Evolutionary conservation across 257 asterid genomes (phyloP).

Genomic region (Solanum chmielewskii): DNA sequence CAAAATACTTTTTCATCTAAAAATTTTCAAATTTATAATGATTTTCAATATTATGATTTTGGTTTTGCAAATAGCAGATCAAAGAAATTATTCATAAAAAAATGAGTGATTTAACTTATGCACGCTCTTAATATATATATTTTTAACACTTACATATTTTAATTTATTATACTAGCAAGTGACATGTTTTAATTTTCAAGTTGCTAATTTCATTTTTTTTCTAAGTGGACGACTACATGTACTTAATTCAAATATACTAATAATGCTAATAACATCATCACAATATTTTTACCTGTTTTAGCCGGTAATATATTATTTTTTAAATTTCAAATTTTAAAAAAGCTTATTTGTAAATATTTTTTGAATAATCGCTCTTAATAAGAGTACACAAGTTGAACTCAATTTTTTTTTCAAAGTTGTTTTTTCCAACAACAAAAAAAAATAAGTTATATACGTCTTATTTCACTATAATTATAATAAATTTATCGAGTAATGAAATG

Average conservation of each 20-base stretch:
- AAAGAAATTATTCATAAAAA: neutral
- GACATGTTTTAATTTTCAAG: neutral
- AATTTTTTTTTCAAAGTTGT: neutral
- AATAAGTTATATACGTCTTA: neutral
- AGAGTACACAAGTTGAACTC: neutral
- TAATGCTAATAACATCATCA: no score
- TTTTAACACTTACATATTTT: neutral
- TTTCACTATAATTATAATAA: neutral
- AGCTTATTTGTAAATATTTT: neutral
- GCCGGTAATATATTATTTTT: neutral
- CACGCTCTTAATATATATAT: neutral
- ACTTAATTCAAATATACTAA: neutral
- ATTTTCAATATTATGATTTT: neutral
- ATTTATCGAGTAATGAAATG: neutral
- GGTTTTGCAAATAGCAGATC: neutral
- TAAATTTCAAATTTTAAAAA: no score
- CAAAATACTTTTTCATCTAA: neutral
- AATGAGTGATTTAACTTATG: neutral
- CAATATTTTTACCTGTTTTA: neutral
- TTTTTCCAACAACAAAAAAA: neutral
- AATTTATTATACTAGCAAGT: neutral
- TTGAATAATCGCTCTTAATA: neutral
- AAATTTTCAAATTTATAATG: neutral
- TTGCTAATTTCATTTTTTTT: neutral
- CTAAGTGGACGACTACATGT: neutral